These are phyloP conservation scores for Penicillium verhagenii DNA, from an alignment of 495 filamentous ascomycete species.

Conservation along the genomic window DNA sequence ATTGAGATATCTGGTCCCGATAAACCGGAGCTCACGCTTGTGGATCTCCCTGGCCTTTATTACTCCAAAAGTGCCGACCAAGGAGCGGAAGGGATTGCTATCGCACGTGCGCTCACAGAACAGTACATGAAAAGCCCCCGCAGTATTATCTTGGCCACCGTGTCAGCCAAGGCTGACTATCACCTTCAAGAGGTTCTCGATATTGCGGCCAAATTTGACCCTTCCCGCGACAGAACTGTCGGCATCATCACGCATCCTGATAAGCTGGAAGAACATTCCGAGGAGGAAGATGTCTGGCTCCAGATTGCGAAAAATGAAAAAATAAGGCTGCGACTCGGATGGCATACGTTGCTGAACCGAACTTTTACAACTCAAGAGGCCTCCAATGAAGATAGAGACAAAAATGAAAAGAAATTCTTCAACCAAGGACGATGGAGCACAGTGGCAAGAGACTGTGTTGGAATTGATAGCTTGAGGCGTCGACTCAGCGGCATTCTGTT, in stretches of 20 bases:
- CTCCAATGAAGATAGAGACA: slow-evolving; percentile 28
- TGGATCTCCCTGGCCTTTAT: slow-evolving; percentile 66
- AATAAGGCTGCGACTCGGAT: slow-evolving; percentile 60
- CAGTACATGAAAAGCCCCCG: slow-evolving; percentile 57
- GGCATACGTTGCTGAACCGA: slow-evolving; percentile 67
- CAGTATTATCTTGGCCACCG: slow-evolving; percentile 60
- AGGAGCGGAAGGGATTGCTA: slow-evolving; percentile 25
- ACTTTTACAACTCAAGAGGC: slow-evolving; percentile 37
- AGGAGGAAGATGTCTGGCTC: slow-evolving; percentile 47
- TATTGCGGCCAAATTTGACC: slow-evolving; percentile 19
- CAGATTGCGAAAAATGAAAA: slow-evolving; percentile 60
- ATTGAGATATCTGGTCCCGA: slow-evolving; percentile 61
- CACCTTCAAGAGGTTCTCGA: slow-evolving; percentile 46
- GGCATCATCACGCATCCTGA: slow-evolving; percentile 53
- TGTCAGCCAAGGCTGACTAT: slow-evolving; percentile 55
- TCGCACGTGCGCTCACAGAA: slow-evolving; percentile 53
- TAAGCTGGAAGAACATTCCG: slow-evolving; percentile 23
- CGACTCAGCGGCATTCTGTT: slow-evolving; percentile 44
- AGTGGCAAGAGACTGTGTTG: slow-evolving; percentile 18
- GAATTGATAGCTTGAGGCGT: slow-evolving; percentile 36
- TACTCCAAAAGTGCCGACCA: slow-evolving; percentile 40
- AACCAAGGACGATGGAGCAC: slow-evolving; percentile 35
- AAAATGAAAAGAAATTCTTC: slow-evolving; percentile 34
- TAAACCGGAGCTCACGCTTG: slow-evolving; percentile 60
- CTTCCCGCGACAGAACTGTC: slow-evolving; percentile 40